phyloP scores from a whole-genome alignment of 148 eudicot species.

The Persicaria maculosa region DNA sequence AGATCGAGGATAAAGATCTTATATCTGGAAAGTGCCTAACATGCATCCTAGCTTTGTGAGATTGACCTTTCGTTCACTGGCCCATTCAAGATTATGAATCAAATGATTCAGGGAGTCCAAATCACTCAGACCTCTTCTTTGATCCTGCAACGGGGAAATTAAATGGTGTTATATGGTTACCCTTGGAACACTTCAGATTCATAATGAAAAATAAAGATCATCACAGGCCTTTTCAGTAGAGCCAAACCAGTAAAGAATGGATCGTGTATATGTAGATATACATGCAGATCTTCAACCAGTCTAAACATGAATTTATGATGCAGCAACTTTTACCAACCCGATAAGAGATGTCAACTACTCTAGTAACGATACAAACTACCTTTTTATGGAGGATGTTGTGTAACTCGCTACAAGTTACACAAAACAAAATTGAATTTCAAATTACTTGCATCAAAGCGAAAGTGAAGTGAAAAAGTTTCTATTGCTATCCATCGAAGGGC shows the following conservation, averaged over 20 bases:
- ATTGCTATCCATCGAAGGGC: neutral
- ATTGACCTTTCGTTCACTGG: conserved; percentile 56
- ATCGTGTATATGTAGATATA: neutral
- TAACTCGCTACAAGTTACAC: neutral
- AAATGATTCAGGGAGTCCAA: conserved; percentile 52
- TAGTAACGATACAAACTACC: neutral
- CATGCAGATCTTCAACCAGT: neutral
- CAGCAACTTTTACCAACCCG: neutral
- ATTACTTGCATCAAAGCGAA: neutral
- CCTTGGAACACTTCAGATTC: neutral
- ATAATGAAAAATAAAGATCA: neutral
- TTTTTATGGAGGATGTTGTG: neutral
- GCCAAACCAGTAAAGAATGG: neutral
- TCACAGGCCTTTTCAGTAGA: neutral
- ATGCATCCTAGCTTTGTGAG: conserved; percentile 65
- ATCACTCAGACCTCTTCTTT: conserved; percentile 32
- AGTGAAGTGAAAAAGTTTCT: neutral
- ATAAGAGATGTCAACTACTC: neutral
- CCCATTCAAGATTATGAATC: conserved; percentile 87
- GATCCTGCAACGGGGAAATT: conserved; percentile 42
- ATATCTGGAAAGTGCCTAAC: conserved; percentile 66
- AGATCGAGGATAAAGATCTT: neutral
- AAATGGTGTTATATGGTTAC: neutral
- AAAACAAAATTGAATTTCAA: neutral
- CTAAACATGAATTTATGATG: neutral